Evolutionary conservation across 345 rosid genomes (phyloP).

Genomic region (Eucalyptus tenuipes): DNA sequence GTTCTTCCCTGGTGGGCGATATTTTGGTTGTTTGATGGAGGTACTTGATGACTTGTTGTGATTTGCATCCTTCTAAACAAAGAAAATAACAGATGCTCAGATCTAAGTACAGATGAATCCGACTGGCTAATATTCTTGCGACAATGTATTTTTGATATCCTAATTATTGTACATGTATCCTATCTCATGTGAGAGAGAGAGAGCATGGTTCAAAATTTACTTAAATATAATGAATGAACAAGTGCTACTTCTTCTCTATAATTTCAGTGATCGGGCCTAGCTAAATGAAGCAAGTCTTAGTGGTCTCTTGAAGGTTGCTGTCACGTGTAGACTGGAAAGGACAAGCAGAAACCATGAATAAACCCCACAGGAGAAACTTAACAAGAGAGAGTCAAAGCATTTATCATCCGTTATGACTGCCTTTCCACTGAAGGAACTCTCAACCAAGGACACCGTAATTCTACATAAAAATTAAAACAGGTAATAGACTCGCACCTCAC

Average conservation of each 20-base stretch:
- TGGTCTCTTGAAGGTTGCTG: not conserved
- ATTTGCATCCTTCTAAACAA: conserved; percentile 23
- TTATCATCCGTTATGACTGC: not conserved
- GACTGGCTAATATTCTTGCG: not conserved
- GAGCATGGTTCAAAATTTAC: not conserved
- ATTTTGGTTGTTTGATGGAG: conserved; percentile 32
- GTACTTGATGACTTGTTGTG: conserved; percentile 27
- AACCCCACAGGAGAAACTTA: not conserved
- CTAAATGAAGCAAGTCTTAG: not conserved
- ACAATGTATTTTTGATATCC: not conserved
- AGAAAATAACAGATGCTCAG: not conserved
- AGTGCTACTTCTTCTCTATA: not conserved
- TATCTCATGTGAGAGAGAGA: not conserved
- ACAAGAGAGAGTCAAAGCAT: not conserved
- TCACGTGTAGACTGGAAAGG: not conserved
- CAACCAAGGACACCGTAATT: not conserved
- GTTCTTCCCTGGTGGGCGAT: conserved; percentile 66
- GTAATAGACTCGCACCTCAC: not conserved
- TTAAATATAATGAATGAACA: not conserved
- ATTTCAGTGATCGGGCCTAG: not conserved
- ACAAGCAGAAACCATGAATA: not conserved
- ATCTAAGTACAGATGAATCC: not conserved
- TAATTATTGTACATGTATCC: not conserved
- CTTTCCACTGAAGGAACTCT: not conserved
- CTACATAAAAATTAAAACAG: not conserved